These are phyloP conservation scores for Backusella westeae DNA, from an alignment of 192 early-diverging fungal species.

Conservation along the genomic window DNA sequence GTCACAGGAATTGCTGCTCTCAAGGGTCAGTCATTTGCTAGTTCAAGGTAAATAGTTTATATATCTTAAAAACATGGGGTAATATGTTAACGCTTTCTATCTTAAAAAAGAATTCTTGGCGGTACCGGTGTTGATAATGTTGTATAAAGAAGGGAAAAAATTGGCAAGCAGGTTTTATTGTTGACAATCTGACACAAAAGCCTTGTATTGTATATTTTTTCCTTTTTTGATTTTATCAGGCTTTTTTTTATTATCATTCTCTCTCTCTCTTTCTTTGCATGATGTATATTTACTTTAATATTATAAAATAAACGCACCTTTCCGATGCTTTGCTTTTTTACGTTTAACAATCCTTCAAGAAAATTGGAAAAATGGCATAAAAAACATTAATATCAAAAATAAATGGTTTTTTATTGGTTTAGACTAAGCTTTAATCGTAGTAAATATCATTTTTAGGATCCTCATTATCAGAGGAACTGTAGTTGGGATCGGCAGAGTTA, in stretches of 20 bases:
- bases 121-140: constrained; percentile 47
- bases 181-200: background rate
- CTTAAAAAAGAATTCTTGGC: constrained; percentile 29
- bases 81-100: background rate
- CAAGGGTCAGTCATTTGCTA: constrained; percentile 40
- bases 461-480: no score
- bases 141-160: constrained; percentile 26
- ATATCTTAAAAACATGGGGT: background rate
- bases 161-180: background rate
- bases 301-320: background rate
- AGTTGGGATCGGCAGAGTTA: no score
- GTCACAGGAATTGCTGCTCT: constrained; percentile 24
- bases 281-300: background rate
- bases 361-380: background rate
- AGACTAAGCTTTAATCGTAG: background rate
- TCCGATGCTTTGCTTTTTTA: background rate
- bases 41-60: constrained; percentile 18
- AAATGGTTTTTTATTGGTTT: background rate
- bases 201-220: background rate
- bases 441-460: no score
- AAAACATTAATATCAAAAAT: background rate
- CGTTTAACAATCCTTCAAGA: background rate
- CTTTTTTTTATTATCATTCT: background rate
- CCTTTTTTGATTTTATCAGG: background rate
- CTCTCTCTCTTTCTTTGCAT: background rate